Conservation (phyloP, 768 basidiomycete species). For the Termitomyces titanicus region DNA sequence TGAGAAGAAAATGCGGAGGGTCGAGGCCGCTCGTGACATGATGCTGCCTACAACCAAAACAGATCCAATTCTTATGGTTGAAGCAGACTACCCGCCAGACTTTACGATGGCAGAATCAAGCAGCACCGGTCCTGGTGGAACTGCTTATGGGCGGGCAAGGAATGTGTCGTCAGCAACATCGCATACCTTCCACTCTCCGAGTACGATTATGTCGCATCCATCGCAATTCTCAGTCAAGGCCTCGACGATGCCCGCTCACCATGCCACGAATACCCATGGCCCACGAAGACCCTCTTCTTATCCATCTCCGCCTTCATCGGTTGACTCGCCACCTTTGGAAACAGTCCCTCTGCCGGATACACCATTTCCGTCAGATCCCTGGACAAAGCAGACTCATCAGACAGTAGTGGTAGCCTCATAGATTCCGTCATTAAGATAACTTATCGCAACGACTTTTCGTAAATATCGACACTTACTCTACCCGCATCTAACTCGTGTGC, state of each 20-base stretch:
- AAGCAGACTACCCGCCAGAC: conserved; percentile 34
- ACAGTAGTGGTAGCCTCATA: conserved; percentile 11
- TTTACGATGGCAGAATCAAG: conserved; percentile 28
- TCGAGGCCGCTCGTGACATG: conserved; percentile 68
- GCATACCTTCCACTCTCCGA: conserved; percentile 21
- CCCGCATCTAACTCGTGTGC: conserved; percentile 10
- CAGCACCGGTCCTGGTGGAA: conserved; percentile 28
- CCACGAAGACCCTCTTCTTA: conserved; percentile 26
- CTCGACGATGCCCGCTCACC: conserved; percentile 5
- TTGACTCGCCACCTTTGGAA: conserved; percentile 34
- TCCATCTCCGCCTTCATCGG: conserved; percentile 44
- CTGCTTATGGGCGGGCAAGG: conserved; percentile 35
- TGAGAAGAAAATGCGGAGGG: conserved; percentile 80
- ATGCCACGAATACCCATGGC: conserved; percentile 1
- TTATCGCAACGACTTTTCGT: conserved; percentile 8
- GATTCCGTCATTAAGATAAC: conserved; percentile 1
- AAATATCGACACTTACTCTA: conserved; percentile 13
- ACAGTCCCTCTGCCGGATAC: conserved; percentile 16
- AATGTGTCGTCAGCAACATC: conserved; percentile 26
- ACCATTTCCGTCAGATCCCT: conserved; percentile 12
- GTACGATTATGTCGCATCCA: conserved; percentile 11
- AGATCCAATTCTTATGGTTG: conserved; percentile 51
- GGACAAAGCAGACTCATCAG: conserved; percentile 13
- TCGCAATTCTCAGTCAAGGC: conserved; percentile 15
- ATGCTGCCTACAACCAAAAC: conserved; percentile 65